A percentile compares a stretch with the other conserved stretches of the same genome.
Evolutionary conservation across 108 stramenopile species (phyloP).

Genomic region (Heterococcus sp.): DNA sequence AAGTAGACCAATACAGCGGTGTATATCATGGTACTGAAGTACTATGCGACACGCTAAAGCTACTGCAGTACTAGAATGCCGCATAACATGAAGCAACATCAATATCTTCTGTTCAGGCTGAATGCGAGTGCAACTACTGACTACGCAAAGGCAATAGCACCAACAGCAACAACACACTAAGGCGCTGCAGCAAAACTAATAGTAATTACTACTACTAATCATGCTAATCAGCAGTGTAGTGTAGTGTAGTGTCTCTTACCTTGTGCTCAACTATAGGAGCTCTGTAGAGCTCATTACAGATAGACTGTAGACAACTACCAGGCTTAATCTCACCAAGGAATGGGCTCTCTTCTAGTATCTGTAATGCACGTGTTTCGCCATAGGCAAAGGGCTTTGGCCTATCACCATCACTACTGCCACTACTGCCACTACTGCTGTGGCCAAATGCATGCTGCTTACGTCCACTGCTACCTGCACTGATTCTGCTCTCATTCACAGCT

Average conservation of each 20-base stretch:
- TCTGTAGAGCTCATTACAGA: slow-evolving; percentile 30
- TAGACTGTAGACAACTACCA: slow-evolving; percentile 1
- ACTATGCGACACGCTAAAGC: no score
- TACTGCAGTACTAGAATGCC: no score
- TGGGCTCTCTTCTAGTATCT: slow-evolving; percentile 20
- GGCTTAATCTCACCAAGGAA: slow-evolving; percentile 30
- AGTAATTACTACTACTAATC: no score
- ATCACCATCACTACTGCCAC: background rate
- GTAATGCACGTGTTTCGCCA: background rate
- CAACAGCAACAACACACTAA: no score
- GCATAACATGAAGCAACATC: no score
- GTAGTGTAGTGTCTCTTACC: background rate
- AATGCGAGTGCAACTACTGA: background rate
- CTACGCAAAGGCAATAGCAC: no score
- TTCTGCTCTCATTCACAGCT: background rate
- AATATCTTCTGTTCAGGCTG: no score
- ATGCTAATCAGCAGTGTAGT: no score
- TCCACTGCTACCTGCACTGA: background rate
- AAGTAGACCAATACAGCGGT: no score
- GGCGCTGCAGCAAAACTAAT: no score
- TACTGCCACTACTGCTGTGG: no score
- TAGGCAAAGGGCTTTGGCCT: background rate
- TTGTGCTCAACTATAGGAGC: slow-evolving; percentile 26
- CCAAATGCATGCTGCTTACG: background rate
- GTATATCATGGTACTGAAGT: no score